Base-by-base conservation (phyloP, 2,329 filamentous ascomycete genomes). In the Talaromyces sp. region DNA sequence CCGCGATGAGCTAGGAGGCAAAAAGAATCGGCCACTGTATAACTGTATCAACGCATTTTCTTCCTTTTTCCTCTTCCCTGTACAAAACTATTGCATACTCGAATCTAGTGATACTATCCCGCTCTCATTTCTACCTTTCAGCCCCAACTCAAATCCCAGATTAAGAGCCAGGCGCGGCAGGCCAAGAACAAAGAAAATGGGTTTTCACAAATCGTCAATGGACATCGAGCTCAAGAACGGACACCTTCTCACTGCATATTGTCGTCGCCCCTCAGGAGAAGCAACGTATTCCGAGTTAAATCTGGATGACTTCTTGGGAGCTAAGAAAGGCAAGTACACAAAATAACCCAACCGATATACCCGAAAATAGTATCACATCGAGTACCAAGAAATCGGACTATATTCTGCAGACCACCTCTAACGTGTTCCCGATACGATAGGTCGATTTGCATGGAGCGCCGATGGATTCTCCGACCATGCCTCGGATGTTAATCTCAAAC, bases 171-270 rank as follows among this genome's bases (percentile, higher is more conserved):
- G n/a, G 24, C 24, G 5, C 24, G 4, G 24, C 24, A 27, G n/a
- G 24, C 24, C 24, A 27, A 27, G 24, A 27, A 9, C 24, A 27
- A 27, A 27, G 24, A 27, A 27, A 49, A 62, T 63, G 61, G 56
- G 60, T 14, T 64, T 64, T 47, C 62, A 64, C 32, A 58, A 20
- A 20, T 52, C 62, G 20, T 58, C 61, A 9, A 58, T 51, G 52
- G 42, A 55, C 44, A 55, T 64, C 20, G 41, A 59, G 27, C 44
- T 63, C 35, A 62, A 55, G 39, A 43, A 61, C 17, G 42, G 55
- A 3, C 62, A 64, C 30, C n/a, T 63, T 41, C 55, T 64, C 13
- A 50, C 51, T 16, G 60, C 62, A 32, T 59, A 64, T 42, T 64
- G 62, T 19, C 36, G 51, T 9, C 51, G 54, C 3, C 57, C 51